Evolutionary conservation across 2,329 filamentous ascomycete species (phyloP), one percentile per base, ranked within the genome.

Genomic region (Penicillium thymicola): DNA sequence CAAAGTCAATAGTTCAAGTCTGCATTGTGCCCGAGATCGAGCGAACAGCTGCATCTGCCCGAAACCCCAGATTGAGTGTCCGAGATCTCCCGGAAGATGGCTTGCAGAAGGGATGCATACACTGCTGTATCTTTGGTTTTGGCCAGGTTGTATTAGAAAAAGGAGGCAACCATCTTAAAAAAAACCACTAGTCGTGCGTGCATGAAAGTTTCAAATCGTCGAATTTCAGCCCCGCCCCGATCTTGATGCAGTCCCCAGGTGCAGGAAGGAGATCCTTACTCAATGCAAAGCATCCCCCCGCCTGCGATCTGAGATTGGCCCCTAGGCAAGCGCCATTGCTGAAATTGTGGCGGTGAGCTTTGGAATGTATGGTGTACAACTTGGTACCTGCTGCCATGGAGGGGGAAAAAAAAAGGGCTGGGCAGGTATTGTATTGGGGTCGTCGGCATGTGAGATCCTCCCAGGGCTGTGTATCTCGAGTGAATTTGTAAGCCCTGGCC

Each of bases 241-340:
- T 55, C 53, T 32, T 18, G 18, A 32, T 48, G 42, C 42, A 34
- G 32, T 30, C 47, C 47, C 6, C 13, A 7, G 43, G 27, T 34
- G 27, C 34, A 36, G 47, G 34, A 45, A 36, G 47, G 34, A 45
- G 40, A 55, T 55, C 47, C 47, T 51, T 41, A 23, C 52, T 54
- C 23, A 25, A 50, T 36, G 44, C 30, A 37, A 37, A 27, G 21
- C 11, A 28, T 16, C 38, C 28, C 44, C 47, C 47, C 25, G 3
- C 47, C 32, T 42, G 32, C 7, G 21, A 52, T 40, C 47, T 25
- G 11, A 41, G 53, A 52, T 55, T 40, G 53, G 32, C 32, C 34
- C 53, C 27, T 21, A 32, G 51, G 23, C 45, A 50, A 40, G 47
- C 41, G 27, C 44, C 37, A 43, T 49, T 28, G 30, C 11, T 51